Percentiles rank a stretch among this genome's conserved stretches.
Evolutionary conservation across 352 stramenopile species (phyloP).

Genomic region (Phytopythium sindhum): DNA sequence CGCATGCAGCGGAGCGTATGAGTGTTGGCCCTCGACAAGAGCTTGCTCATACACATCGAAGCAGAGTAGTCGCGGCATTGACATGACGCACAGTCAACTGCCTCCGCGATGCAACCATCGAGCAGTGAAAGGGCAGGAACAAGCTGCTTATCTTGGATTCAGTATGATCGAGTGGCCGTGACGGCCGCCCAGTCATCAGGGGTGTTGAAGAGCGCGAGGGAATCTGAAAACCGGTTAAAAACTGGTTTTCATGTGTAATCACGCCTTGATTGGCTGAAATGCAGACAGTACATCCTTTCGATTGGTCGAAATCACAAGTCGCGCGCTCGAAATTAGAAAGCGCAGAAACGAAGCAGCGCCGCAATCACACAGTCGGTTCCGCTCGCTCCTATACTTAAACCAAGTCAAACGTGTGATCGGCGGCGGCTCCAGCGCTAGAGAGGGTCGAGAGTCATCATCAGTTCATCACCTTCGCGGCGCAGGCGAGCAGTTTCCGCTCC

Average conservation of each 20-base stretch:
- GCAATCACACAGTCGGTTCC: background rate
- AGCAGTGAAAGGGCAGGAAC: background rate
- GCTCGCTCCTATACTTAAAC: background rate
- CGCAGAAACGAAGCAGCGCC: conserved; percentile 5
- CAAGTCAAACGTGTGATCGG: background rate
- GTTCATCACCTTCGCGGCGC: background rate
- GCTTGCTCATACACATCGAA: too few relatives aligned
- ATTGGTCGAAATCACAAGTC: background rate
- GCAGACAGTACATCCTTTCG: background rate
- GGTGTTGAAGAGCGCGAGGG: background rate
- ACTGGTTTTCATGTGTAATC: background rate
- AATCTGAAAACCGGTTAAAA: background rate
- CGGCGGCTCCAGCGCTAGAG: background rate
- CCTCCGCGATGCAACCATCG: background rate
- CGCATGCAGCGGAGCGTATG: too few relatives aligned
- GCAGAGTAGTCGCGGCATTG: too few relatives aligned
- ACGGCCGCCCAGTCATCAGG: background rate
- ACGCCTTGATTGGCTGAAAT: conserved; percentile 1
- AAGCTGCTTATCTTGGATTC: background rate
- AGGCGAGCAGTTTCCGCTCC: background rate
- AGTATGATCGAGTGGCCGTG: background rate
- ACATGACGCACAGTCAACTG: too few relatives aligned
- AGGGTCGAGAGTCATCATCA: background rate
- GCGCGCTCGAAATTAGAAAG: background rate
- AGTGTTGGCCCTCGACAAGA: too few relatives aligned